Evolutionary conservation across 1,139 yeast species (phyloP).

Genomic region (Ogataea hybrid): DNA sequence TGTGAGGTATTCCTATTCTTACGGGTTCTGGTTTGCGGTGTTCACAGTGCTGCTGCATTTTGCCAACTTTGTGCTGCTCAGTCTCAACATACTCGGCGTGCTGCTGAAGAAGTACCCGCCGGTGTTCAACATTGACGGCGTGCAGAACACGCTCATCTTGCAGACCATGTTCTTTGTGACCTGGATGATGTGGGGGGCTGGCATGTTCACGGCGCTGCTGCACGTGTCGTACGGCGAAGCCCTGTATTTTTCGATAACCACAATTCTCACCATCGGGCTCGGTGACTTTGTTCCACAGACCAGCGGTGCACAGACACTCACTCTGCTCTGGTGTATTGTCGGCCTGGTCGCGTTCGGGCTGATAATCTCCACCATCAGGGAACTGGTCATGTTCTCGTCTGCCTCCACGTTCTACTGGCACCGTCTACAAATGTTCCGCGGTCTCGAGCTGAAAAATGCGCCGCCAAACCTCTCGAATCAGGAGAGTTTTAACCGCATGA

Average conservation of each 20-base stretch:
- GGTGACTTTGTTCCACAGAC: slow-evolving; percentile 66
- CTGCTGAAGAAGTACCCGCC: slow-evolving; percentile 60
- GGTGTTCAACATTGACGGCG: slow-evolving; percentile 58
- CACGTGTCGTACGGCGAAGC: slow-evolving; percentile 56
- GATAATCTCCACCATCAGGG: slow-evolving; percentile 65
- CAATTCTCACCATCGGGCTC: slow-evolving; percentile 73
- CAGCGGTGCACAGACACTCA: slow-evolving; percentile 53
- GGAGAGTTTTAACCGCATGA: slow-evolving; percentile 45
- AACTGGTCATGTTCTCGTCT: slow-evolving; percentile 57
- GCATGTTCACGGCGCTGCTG: slow-evolving; percentile 46
- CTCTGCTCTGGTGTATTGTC: slow-evolving; percentile 58
- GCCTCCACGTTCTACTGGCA: slow-evolving; percentile 68
- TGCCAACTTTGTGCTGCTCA: slow-evolving; percentile 49
- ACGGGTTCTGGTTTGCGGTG: slow-evolving; percentile 78
- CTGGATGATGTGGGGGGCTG: slow-evolving; percentile 74
- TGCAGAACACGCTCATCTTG: slow-evolving; percentile 70
- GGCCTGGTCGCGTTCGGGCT: slow-evolving; percentile 76
- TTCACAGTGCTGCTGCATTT: slow-evolving; percentile 62
- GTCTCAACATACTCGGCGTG: slow-evolving; percentile 62
- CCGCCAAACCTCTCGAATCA: slow-evolving; percentile 30
- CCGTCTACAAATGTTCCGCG: slow-evolving; percentile 40
- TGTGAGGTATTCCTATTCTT: slow-evolving; percentile 38
- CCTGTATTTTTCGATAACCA: slow-evolving; percentile 67
- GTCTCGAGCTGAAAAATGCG: slow-evolving; percentile 21
- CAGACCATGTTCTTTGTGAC: slow-evolving; percentile 62